Percentiles rank a stretch among this genome's conserved stretches.
Conservation (phyloP, 257 asterid species). For the Lantana camara region DNA sequence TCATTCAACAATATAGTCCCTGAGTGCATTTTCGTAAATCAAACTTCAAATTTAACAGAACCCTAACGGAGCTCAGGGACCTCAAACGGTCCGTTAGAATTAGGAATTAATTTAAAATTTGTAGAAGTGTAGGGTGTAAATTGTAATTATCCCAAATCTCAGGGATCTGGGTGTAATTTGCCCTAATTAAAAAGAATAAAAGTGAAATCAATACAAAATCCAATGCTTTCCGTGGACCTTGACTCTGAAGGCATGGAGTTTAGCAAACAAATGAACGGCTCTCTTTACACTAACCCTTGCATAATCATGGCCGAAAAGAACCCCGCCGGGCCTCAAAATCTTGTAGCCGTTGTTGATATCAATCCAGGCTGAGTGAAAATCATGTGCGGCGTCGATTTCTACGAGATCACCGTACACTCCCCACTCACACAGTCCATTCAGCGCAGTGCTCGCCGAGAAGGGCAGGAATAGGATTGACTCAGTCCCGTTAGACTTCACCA, state of each 20-base stretch:
- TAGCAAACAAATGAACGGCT: slow-evolving; percentile 62
- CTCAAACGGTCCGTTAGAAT: no score
- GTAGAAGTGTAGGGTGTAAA: no score
- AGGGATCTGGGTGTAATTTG: no score
- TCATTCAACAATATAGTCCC: no score
- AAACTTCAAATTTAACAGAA: no score
- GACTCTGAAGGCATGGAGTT: slow-evolving; percentile 38
- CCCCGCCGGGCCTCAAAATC: slow-evolving; percentile 53
- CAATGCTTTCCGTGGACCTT: slow-evolving; percentile 62
- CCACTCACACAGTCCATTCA: slow-evolving; percentile 65
- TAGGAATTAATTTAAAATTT: no score
- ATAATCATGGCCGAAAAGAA: slow-evolving; percentile 67
- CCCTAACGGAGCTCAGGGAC: no score
- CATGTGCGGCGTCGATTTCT: slow-evolving; percentile 72
- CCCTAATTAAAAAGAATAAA: no score
- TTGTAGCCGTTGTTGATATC: slow-evolving; percentile 63
- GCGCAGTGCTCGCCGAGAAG: slow-evolving; percentile 60
- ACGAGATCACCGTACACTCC: slow-evolving; percentile 66
- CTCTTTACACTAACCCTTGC: slow-evolving; percentile 48
- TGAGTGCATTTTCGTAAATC: no score
- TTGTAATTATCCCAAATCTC: no score
- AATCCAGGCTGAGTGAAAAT: slow-evolving; percentile 72
- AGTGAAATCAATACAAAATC: slow-evolving; percentile 41
- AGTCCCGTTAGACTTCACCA: slow-evolving; percentile 42
- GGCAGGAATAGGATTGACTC: slow-evolving; percentile 41